Evolutionary conservation across 2,329 filamentous ascomycete species (phyloP).

Genomic region (Alternaria ethzedia): DNA sequence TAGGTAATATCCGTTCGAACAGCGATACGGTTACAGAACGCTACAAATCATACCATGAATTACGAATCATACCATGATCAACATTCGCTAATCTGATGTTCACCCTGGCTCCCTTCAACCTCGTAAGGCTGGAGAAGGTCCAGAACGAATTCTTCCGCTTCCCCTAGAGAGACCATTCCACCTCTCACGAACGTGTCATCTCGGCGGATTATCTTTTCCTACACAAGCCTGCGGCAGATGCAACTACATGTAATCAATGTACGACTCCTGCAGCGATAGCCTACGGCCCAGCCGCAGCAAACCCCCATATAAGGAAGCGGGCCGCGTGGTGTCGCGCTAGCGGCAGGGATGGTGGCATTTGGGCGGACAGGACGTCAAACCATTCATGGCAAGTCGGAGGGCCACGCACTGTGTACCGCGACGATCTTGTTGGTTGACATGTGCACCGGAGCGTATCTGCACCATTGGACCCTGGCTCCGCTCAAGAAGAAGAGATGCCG

Average conservation of each 20-base stretch:
- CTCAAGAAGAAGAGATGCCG: background rate
- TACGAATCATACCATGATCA: background rate
- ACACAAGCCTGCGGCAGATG: slow-evolving; percentile 1
- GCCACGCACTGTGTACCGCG: background rate
- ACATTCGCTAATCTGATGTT: slow-evolving; percentile 1
- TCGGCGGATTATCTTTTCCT: background rate
- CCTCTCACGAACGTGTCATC: background rate
- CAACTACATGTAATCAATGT: background rate
- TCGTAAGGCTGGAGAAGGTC: background rate
- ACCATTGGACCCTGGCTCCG: background rate
- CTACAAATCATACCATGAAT: background rate
- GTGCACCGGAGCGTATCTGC: background rate
- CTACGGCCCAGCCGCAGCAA: background rate
- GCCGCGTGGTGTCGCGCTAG: slow-evolving; percentile 4
- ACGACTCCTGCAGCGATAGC: background rate
- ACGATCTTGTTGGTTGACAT: slow-evolving; percentile 2
- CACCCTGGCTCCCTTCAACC: background rate
- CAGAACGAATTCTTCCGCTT: background rate
- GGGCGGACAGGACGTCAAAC: background rate
- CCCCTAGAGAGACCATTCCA: background rate
- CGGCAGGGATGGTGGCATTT: background rate
- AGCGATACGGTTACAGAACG: background rate
- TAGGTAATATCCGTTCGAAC: background rate
- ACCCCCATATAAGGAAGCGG: slow-evolving; percentile 8
- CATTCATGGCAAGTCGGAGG: background rate